Evolutionary conservation across 495 filamentous ascomycete genomes (phyloP), one percentile per base, ranked within the genome.

Genomic region (Hyaloscypha variabilis): DNA sequence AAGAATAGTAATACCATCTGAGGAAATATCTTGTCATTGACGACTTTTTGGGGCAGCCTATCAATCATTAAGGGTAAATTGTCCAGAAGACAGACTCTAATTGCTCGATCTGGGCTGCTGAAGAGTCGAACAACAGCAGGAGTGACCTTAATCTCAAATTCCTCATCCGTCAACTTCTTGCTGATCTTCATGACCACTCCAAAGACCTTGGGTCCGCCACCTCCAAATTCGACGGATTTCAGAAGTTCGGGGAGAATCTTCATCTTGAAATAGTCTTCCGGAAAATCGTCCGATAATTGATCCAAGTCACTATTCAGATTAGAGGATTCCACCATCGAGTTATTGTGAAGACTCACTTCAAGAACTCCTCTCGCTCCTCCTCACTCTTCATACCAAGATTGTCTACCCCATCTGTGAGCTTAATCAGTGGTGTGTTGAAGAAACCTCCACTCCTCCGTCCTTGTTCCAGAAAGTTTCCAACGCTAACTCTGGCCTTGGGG

Each of bases 11-110:
- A 65, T 75, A 92, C 92, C 83, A 98, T 90, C 69, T 95, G 90
- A 24, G 95, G 95, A 73, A 97, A 99, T 59, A 99, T 96, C 75
- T 93, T 97, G 73, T 97, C 93, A 71, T 94, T 97, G 62, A 99
- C 92, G 58, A 91, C 80, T 77, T 93, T 97, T 72, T 94, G 92
- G 17, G 94, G 82, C 31, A 99, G 79, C 68, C 91, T 88, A 67
- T 96, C 92, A 71, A 97, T 95, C 92, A 99, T 97, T 24, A 85
- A 73, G 2, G 93, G 91, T 26, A 99, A 76, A 72, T 91, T 95
- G 73, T 98, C 93, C 61, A 99, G 78, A 55, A 99, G 78, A 72
- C 92, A 97, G 19, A 99, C 94, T 62, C 95, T 86, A 49, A 97
- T 88, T 21, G 93, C 96, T 63, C 95, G 86, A 75, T 99, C 95